Conservation (phyloP, 805 yeast genomes). For the Ogataea pignaliae region DNA sequence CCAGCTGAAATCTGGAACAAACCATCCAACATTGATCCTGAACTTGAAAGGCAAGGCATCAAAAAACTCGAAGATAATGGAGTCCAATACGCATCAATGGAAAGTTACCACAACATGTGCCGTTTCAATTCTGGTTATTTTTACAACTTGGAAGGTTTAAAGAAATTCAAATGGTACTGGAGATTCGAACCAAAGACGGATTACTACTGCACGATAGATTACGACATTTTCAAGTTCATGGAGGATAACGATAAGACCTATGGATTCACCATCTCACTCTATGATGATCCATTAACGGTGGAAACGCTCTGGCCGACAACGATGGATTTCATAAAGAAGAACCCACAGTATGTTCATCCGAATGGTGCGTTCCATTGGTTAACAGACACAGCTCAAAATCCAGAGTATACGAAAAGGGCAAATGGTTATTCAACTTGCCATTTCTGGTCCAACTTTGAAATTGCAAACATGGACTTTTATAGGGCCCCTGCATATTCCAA, state of each 20-base stretch:
- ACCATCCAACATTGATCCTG: conserved; percentile 40
- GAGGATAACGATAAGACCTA: conserved; percentile 64
- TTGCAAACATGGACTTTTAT: conserved; percentile 78
- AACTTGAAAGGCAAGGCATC: conserved; percentile 35
- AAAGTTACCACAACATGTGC: conserved; percentile 80
- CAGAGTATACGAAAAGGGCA: conserved; percentile 36
- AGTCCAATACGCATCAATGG: conserved; percentile 58
- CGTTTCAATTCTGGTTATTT: conserved; percentile 70
- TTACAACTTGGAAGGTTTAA: conserved; percentile 56
- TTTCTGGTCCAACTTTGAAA: conserved; percentile 87
- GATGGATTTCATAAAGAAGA: conserved; percentile 49
- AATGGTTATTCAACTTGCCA: conserved; percentile 61
- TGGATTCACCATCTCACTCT: conserved; percentile 69
- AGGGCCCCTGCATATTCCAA: conserved; percentile 63
- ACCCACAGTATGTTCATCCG: conserved; percentile 57
- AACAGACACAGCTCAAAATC: conserved; percentile 48
- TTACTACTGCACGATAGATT: conserved; percentile 64
- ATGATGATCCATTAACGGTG: conserved; percentile 67
- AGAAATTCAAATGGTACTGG: conserved; percentile 71
- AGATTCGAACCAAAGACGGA: conserved; percentile 72
- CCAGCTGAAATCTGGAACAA: conserved; percentile 47
- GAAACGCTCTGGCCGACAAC: conserved; percentile 70
- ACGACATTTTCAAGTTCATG: conserved; percentile 75
- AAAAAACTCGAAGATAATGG: conserved; percentile 33
- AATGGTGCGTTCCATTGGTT: conserved; percentile 57